Evolutionary conservation across 2,329 filamentous ascomycete species (phyloP), one percentile per base, ranked within the genome.

Genomic region (Thelonectria blattea): DNA sequence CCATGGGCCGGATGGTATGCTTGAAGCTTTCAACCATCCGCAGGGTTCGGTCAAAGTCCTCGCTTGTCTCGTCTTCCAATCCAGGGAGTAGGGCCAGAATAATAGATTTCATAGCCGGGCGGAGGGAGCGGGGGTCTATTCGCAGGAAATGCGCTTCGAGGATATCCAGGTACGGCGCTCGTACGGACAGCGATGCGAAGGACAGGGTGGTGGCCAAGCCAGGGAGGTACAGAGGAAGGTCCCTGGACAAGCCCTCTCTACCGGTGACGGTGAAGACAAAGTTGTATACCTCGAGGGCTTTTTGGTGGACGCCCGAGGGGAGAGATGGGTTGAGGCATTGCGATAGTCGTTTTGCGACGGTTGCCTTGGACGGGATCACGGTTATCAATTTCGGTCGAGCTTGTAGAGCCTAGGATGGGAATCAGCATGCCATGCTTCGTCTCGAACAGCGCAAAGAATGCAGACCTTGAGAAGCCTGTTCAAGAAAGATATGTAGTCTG

Each of bases 401-500:
- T 85, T 99, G 95, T 20, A 99, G 83, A 39, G 94, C 92, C 91
- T 96, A 68, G 7, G 9, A n/a, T 15, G 22, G 9, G 52, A 34
- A 39, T 66, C 45, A 67, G 50, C 9, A 53, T 27, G n/a, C 15
- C 14, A 5, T 24, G 1, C 2, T 8, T 24, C 12, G 3, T 2
- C 17, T 22, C 12, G 11, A 18, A 8, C 11, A 7, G 6, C 32
- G 42, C 12, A 8, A 9, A 22, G 24, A 14, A 17, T 39, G 52
- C 75, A 68, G 75, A 93, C 92, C 87, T 97, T 98, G 63, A 97
- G 82, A 50, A 99, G 83, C 63, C 92, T 88, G 73, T 91, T 96
- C 57, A 99, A 80, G 75, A 98, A 99, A 17, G 94, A 97, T 72
- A 99, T 99, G 74, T 99, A 99, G 79, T 99, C 95, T 50, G 96